Conservation (phyloP, 176 grass and related monocot genomes). For the Triticum monococcum region DNA sequence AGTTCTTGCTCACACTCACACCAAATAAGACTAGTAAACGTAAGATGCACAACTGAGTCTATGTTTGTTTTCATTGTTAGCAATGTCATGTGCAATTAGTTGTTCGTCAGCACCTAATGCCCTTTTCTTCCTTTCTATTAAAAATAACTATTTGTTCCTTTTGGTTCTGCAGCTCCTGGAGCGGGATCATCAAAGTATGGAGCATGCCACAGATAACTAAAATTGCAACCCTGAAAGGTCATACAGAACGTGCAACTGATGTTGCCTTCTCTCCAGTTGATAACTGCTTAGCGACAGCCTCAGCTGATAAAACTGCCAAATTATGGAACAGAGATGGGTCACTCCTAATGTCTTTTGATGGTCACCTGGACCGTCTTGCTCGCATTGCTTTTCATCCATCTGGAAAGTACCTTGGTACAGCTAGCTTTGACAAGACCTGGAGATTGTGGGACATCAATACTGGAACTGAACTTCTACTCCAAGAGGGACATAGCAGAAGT, state of each 20-base stretch:
- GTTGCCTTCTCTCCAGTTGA: constrained; percentile 85
- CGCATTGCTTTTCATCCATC: constrained; percentile 95
- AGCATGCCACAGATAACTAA: constrained; percentile 90
- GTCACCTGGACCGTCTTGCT: constrained; percentile 89
- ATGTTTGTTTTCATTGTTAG: neutral
- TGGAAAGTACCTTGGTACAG: constrained; percentile 87
- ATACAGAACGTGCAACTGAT: constrained; percentile 92
- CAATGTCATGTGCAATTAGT: neutral
- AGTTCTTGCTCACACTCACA: neutral
- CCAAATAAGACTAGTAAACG: neutral
- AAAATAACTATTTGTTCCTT: constrained; percentile 41
- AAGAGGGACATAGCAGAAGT: constrained; percentile 94
- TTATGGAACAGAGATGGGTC: constrained; percentile 75
- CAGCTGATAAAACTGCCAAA: constrained; percentile 90
- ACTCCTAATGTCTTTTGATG: constrained; percentile 81
- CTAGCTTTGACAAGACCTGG: constrained; percentile 99
- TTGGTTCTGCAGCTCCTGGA: constrained; percentile 67
- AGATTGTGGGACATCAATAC: constrained; percentile 87
- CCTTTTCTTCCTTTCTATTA: constrained; percentile 33
- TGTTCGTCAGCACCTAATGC: neutral
- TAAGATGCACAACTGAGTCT: constrained; percentile 5
- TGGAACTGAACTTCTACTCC: constrained; percentile 81
- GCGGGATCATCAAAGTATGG: constrained; percentile 85
- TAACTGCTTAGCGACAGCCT: constrained; percentile 69
- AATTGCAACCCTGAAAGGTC: constrained; percentile 73